A percentile compares a stretch with the other conserved stretches of the same genome.
Conservation (phyloP, 768 basidiomycete species). For the Tricholoma furcatifolium region DNA sequence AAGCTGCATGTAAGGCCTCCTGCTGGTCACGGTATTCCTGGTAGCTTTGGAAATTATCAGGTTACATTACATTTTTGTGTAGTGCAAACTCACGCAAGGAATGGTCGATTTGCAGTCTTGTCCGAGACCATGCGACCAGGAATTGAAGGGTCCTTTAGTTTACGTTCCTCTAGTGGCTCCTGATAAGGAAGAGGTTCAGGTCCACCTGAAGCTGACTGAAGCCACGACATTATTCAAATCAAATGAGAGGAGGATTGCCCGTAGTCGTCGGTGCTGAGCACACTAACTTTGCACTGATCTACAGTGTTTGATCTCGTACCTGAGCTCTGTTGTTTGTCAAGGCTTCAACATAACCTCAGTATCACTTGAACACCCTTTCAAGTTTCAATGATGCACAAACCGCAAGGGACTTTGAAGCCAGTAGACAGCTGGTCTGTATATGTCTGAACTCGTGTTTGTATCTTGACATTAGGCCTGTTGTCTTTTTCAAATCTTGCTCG, state of each 20-base stretch:
- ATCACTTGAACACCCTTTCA: too few species aligned
- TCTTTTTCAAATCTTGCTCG: too few species aligned
- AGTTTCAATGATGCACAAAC: too few species aligned
- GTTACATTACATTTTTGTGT: slow-evolving; percentile 1
- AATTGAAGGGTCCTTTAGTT: slow-evolving; percentile 62
- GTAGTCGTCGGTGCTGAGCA: background rate
- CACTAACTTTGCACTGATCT: too few species aligned
- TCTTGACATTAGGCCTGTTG: too few species aligned
- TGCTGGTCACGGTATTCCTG: slow-evolving; percentile 64
- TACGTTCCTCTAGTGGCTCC: slow-evolving; percentile 42
- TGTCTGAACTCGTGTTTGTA: too few species aligned
- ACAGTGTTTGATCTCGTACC: too few species aligned
- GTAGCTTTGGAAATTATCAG: slow-evolving; percentile 43
- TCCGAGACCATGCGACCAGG: slow-evolving; percentile 65
- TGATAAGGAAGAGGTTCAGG: slow-evolving; percentile 35
- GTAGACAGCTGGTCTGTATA: too few species aligned
- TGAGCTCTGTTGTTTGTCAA: too few species aligned
- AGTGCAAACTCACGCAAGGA: slow-evolving; percentile 63
- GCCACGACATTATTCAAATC: slow-evolving; percentile 57
- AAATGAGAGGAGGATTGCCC: slow-evolving; percentile 1
- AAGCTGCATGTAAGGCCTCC: slow-evolving; percentile 59
- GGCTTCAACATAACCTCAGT: too few species aligned
- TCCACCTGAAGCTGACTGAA: slow-evolving; percentile 46
- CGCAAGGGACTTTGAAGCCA: too few species aligned
- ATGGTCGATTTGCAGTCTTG: slow-evolving; percentile 84